Conservation (phyloP, 2,329 filamentous ascomycete species). For the Didymella keratinophila region DNA sequence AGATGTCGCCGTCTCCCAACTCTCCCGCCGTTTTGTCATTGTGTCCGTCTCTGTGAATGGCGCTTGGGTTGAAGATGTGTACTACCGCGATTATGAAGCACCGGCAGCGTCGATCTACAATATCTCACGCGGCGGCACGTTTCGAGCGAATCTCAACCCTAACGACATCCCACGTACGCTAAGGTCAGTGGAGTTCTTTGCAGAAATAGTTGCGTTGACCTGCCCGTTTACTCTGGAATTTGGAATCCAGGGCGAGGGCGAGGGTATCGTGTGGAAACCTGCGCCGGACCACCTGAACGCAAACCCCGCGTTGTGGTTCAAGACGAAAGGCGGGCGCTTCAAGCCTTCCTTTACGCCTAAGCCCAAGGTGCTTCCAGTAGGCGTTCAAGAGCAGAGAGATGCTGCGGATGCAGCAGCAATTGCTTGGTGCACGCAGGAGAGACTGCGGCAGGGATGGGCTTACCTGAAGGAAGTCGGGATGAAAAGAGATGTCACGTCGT, state of each 20-base stretch:
- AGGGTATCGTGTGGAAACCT: background rate
- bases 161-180: background rate
- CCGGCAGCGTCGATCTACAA: background rate
- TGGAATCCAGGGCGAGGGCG: background rate
- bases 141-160: background rate
- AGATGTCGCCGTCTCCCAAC: conserved; percentile 33
- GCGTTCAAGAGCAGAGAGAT: background rate
- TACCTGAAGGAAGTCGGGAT: background rate
- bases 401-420: background rate
- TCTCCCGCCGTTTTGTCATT: conserved; percentile 27
- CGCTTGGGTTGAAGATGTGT: background rate
- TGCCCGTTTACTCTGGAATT: background rate
- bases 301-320: background rate
- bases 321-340: background rate
- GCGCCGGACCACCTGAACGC: background rate
- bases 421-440: background rate
- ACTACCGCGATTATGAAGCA: background rate
- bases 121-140: background rate
- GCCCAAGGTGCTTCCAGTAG: background rate
- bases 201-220: background rate
- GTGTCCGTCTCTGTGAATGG: background rate
- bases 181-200: background rate
- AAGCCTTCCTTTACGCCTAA: background rate
- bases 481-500: background rate
- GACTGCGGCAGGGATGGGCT: background rate